Percentiles rank a stretch among this genome's conserved stretches.
These are phyloP conservation scores for Marsdenia floribunda DNA, from an alignment of 257 asterid species.

Conservation along the genomic window DNA sequence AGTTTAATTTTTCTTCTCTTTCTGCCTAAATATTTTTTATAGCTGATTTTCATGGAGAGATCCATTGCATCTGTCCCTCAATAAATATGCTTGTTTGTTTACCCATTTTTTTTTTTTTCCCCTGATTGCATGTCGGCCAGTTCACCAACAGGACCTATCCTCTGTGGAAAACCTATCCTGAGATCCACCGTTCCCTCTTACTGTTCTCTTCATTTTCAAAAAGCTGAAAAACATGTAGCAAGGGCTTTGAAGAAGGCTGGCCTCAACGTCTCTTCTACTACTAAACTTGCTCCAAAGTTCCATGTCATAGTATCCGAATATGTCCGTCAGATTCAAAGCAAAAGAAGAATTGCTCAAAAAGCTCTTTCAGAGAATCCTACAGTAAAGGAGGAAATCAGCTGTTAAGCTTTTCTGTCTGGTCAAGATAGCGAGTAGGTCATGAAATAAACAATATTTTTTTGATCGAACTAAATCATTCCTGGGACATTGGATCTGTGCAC, in stretches of 20 bases:
- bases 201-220: constrained; percentile 65
- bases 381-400: constrained; percentile 44
- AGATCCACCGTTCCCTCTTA: constrained; percentile 74
- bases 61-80: not conserved
- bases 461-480: not conserved
- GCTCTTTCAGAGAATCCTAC: constrained; percentile 33
- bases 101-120: not conserved
- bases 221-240: constrained; percentile 73
- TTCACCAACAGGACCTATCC: constrained; percentile 81
- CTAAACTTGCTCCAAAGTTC: constrained; percentile 77
- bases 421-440: not conserved
- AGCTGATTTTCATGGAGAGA: not conserved
- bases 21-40: not conserved
- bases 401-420: constrained; percentile 27
- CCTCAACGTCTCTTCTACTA: constrained; percentile 55
- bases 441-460: not conserved
- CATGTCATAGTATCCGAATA: constrained; percentile 60
- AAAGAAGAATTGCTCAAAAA: constrained; percentile 60
- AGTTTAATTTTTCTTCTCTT: not conserved
- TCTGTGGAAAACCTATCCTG: constrained; percentile 80
- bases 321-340: constrained; percentile 65
- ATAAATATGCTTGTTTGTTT: not conserved
- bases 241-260: constrained; percentile 88
- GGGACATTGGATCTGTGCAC: constrained; percentile 3
- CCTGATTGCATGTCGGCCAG: constrained; percentile 33